Evolutionary conservation across 805 yeast genomes (phyloP).

Genomic region (Saturnispora serradocipensis): DNA sequence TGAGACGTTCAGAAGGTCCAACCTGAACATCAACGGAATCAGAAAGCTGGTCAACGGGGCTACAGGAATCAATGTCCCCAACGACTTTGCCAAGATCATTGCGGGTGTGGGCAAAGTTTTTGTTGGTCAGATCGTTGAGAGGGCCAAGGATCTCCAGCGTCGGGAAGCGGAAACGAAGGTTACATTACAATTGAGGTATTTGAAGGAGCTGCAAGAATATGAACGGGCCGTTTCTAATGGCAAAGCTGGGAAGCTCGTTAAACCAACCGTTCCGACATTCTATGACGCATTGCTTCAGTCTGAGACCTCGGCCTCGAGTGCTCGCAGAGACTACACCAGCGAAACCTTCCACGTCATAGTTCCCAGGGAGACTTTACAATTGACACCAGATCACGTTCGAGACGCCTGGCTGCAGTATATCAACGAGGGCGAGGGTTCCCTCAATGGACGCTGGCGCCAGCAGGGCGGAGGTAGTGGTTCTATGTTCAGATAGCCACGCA

Average conservation of each 20-base stretch:
- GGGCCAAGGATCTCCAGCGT: slow-evolving; percentile 64
- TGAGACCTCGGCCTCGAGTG: slow-evolving; percentile 4
- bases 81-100: slow-evolving; percentile 67
- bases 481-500: slow-evolving; percentile 44
- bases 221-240: slow-evolving; percentile 27
- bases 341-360: slow-evolving; percentile 16
- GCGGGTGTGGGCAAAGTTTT: slow-evolving; percentile 84
- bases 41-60: slow-evolving; percentile 73
- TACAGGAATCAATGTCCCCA: slow-evolving; percentile 71
- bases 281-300: slow-evolving; percentile 8
- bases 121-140: slow-evolving; percentile 82
- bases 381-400: slow-evolving; percentile 74
- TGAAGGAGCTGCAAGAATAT: slow-evolving; percentile 25
- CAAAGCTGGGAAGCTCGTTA: slow-evolving; percentile 20
- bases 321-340: slow-evolving; percentile 10
- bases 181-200: slow-evolving; percentile 33
- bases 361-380: slow-evolving; percentile 39
- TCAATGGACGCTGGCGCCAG: slow-evolving; percentile 54
- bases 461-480: slow-evolving; percentile 67
- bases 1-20: slow-evolving; percentile 77
- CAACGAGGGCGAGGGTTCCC: slow-evolving; percentile 54
- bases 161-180: slow-evolving; percentile 38
- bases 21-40: slow-evolving; percentile 62
- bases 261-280: slow-evolving; percentile 19
- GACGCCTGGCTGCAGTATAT: slow-evolving; percentile 82